Conservation (phyloP, 139 green algal genomes). For the Chlorella sp. region DNA sequence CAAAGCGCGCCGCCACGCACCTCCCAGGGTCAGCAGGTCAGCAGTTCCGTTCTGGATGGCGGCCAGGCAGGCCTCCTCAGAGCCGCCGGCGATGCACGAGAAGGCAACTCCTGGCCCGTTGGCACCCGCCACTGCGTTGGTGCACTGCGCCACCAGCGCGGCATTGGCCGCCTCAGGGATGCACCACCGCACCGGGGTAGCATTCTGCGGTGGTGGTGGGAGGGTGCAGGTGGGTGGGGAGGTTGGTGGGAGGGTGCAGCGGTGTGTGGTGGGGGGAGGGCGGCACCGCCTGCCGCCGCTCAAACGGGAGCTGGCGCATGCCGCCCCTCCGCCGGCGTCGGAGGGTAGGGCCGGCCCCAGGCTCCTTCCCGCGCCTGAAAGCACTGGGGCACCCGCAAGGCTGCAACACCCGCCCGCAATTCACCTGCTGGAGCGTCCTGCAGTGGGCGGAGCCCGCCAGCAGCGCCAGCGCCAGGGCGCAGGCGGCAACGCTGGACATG, state of each 20-base stretch:
- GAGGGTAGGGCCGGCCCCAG: no score
- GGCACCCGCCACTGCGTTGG: neutral
- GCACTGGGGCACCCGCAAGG: neutral
- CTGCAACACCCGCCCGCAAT: neutral
- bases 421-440: neutral
- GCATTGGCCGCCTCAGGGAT: neutral
- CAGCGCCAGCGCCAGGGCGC: neutral
- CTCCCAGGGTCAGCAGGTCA: constrained; percentile 22
- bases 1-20: neutral
- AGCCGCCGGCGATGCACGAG: constrained; percentile 25
- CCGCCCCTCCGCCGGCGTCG: no score
- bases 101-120: constrained; percentile 16
- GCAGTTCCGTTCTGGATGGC: neutral
- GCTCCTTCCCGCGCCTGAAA: no score
- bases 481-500: neutral
- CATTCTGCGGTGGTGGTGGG: neutral
- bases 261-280: neutral
- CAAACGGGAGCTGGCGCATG: no score
- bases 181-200: constrained; percentile 7
- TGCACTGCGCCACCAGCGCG: neutral
- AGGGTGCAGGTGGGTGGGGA: no score
- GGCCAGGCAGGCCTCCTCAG: constrained; percentile 16
- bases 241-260: no score
- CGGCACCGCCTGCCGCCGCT: neutral
- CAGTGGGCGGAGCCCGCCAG: neutral